phyloP scores from a whole-genome alignment of 257 asterid genomes.

The Solanum medicagineum region DNA sequence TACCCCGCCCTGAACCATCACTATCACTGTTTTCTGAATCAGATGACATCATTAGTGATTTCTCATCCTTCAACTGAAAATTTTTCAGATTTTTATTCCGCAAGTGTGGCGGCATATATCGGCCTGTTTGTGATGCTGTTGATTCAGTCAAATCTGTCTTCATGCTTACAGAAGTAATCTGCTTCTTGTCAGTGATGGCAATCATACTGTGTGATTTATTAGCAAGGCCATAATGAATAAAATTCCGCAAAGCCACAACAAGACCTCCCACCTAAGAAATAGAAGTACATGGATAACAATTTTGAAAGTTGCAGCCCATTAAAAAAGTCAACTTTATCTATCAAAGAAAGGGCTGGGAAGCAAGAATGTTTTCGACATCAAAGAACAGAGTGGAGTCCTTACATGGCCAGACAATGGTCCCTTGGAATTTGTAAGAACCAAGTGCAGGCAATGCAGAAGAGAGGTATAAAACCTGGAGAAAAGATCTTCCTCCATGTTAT shows the following conservation, averaged over 20 bases:
- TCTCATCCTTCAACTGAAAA: conserved; percentile 26
- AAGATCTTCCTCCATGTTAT: conserved; percentile 13
- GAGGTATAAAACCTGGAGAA: conserved; percentile 69
- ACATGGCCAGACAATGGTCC: conserved; percentile 76
- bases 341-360: neutral
- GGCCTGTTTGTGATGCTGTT: conserved; percentile 31
- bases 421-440: conserved; percentile 62
- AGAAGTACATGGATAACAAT: neutral
- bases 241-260: conserved; percentile 64
- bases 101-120: conserved; percentile 87
- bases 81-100: conserved; percentile 36
- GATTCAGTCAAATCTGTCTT: conserved; percentile 19
- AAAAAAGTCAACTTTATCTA: neutral
- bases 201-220: conserved; percentile 26
- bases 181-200: conserved; percentile 26
- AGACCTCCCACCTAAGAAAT: conserved; percentile 62
- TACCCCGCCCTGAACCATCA: conserved; percentile 53
- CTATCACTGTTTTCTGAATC: conserved; percentile 91
- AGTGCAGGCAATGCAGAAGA: conserved; percentile 74
- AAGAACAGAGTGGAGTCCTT: conserved; percentile 12
- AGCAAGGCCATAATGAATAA: conserved; percentile 65
- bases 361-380: neutral
- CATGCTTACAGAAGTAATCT: conserved; percentile 22
- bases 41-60: conserved; percentile 36
- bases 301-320: neutral